phyloP scores from a whole-genome alignment of 1,139 yeast genomes.

The Yamadazyma mexicana region DNA sequence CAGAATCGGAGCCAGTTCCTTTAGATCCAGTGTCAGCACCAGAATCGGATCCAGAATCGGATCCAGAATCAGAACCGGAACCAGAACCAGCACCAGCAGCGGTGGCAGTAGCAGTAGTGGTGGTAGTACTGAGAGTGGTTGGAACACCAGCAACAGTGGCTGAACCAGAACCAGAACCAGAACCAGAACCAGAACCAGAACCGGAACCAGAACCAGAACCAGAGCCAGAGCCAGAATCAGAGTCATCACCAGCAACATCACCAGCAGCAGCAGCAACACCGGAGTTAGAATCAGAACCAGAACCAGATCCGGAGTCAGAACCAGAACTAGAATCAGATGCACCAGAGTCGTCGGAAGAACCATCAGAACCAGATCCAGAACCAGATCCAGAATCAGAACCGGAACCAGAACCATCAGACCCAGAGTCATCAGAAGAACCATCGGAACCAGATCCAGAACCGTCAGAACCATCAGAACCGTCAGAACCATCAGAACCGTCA shows the following conservation, averaged over 20 bases:
- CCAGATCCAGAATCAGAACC: slow-evolving; percentile 6
- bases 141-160: not conserved
- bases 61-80: slow-evolving; percentile 6
- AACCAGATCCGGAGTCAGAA: too few species aligned
- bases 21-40: slow-evolving; percentile 5
- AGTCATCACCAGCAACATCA: too few species aligned
- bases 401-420: slow-evolving; percentile 4
- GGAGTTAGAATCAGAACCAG: not conserved
- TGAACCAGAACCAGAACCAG: not conserved
- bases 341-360: too few species aligned
- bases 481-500: not conserved
- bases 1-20: slow-evolving; percentile 3
- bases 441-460: not conserved
- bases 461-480: not conserved
- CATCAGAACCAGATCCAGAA: slow-evolving; percentile 5
- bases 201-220: slow-evolving; percentile 4
- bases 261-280: slow-evolving; percentile 5
- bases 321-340: slow-evolving; percentile 4
- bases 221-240: slow-evolving; percentile 5
- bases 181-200: slow-evolving; percentile 5
- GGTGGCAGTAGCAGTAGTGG: slow-evolving; percentile 1
- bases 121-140: not conserved
- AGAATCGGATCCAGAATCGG: slow-evolving; percentile 6
- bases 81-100: slow-evolving; percentile 5
- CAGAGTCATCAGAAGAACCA: slow-evolving; percentile 3